These are phyloP conservation scores for Penicillium tannophilum DNA, from an alignment of 495 filamentous ascomycete genomes.

Conservation along the genomic window DNA sequence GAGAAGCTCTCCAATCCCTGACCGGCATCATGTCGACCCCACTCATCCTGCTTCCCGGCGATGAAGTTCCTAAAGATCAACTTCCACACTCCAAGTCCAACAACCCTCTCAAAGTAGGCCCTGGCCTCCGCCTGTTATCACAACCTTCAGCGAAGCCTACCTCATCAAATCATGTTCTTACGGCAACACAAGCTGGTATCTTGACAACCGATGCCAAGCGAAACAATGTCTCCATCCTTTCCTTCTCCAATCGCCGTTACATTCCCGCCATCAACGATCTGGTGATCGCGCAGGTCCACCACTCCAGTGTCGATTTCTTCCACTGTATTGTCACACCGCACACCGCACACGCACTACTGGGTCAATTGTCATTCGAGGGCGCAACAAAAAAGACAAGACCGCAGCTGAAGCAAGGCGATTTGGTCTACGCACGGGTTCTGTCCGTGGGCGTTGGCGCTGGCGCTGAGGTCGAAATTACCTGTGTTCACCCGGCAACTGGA, in stretches of 20 bases:
- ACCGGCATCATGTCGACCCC: conserved; percentile 44
- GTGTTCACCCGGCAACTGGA: conserved; percentile 81
- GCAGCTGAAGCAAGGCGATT: conserved; percentile 65
- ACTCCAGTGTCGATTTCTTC: conserved; percentile 73
- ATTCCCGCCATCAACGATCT: conserved; percentile 75
- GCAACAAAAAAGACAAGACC: conserved; percentile 92
- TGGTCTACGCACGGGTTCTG: conserved; percentile 84
- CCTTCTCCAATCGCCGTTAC: conserved; percentile 62
- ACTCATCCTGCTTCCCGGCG: conserved; percentile 74
- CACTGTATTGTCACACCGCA: conserved; percentile 70
- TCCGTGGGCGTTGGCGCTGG: conserved; percentile 69
- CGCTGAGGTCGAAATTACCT: conserved; percentile 87
- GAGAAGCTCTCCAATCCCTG: neutral
- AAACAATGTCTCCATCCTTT: conserved; percentile 53
- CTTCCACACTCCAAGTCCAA: conserved; percentile 65
- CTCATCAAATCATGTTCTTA: conserved; percentile 49
- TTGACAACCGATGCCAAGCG: conserved; percentile 74
- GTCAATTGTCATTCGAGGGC: conserved; percentile 86
- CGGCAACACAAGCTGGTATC: conserved; percentile 77
- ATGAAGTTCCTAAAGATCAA: conserved; percentile 59
- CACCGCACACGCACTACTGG: conserved; percentile 72
- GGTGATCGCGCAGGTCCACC: conserved; percentile 81
- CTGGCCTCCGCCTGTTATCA: conserved; percentile 65
- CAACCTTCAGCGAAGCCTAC: conserved; percentile 28
- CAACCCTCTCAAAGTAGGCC: conserved; percentile 77